Evolutionary conservation across 768 basidiomycete species (phyloP), one percentile per base, ranked within the genome.

Genomic region (Pulveroboletus sp.): DNA sequence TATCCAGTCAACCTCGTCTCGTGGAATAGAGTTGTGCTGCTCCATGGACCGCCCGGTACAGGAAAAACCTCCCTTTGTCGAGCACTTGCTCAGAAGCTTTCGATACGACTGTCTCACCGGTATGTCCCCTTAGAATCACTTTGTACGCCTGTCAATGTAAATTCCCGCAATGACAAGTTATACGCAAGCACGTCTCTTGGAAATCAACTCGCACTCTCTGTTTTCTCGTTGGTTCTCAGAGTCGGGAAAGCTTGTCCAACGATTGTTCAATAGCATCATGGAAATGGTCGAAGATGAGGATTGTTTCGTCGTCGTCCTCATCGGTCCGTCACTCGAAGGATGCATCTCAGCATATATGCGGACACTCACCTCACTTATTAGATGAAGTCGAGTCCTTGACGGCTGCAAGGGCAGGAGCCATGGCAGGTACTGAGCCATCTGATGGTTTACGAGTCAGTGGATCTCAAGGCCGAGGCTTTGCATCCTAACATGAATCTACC

Each of bases 221-320:
- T 98, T 99, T 67, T 94, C 92, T 14, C 89, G 93, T 59, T 99
- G 96, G 95, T 99, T 98, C 71, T 97, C 94, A 0, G 96, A 99
- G 65, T 96, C 93, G 0, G 96, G 96, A 14, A 99, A 99, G 68
- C 82, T 99, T 24, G 96, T 99, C 2, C 95, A 98, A 62, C 81
- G 88, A 40, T 74, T 99, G 16, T 99, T 98, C 64, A 80, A 77
- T 32, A 88, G 79, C 50, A 92, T 99, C 49, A 89, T 79, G 32
- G 93, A 96, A 56, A 77, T 98, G 69, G 86, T 89, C 0, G 93
- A 96, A 43, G 93, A 97, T 59, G 90, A 94, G 54, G 83, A 85
- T 49, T 81, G 82, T 14, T 97, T 99, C 60, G 85, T 99, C 3
- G 84, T 96, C 5, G 91, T 99, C 16, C 76, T 99, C 36, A 99